Evolutionary conservation across 495 filamentous ascomycete genomes (phyloP).

Genomic region (Hypoxylon trugodes): DNA sequence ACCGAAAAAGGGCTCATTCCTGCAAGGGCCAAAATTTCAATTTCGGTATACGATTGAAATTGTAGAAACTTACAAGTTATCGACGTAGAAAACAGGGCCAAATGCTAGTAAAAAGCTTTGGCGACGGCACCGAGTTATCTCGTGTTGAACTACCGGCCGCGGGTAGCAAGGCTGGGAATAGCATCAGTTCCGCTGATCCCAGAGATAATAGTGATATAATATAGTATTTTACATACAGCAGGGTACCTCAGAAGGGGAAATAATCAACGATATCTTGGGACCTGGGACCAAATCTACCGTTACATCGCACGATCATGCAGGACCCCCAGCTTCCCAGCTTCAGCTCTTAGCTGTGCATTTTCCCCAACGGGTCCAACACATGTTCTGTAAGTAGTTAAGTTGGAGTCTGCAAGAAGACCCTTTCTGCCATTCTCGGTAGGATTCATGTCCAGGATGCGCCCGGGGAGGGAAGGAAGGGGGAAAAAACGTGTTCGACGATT

Average conservation of each 20-base stretch:
- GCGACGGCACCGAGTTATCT: conserved; percentile 20
- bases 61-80: neutral
- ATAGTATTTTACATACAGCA: conserved; percentile 20
- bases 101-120: conserved; percentile 7
- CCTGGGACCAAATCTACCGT: conserved; percentile 33
- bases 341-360: neutral
- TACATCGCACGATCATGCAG: conserved; percentile 34
- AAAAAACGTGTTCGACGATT: conserved; percentile 8
- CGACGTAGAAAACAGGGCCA: conserved; percentile 13
- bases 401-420: conserved; percentile 24
- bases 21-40: conserved; percentile 15
- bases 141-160: conserved; percentile 28
- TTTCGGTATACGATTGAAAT: conserved; percentile 18
- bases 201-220: conserved; percentile 17
- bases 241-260: conserved; percentile 11
- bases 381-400: neutral
- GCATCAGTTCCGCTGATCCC: conserved; percentile 34
- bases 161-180: conserved; percentile 35
- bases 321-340: neutral
- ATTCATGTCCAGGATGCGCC: no score
- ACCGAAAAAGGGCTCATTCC: neutral
- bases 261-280: conserved; percentile 17
- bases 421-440: conserved; percentile 25
- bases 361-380: neutral
- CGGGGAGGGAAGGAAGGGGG: neutral